Conservation (phyloP, 2,329 filamentous ascomycete genomes). For the Nothopassalora personata region DNA sequence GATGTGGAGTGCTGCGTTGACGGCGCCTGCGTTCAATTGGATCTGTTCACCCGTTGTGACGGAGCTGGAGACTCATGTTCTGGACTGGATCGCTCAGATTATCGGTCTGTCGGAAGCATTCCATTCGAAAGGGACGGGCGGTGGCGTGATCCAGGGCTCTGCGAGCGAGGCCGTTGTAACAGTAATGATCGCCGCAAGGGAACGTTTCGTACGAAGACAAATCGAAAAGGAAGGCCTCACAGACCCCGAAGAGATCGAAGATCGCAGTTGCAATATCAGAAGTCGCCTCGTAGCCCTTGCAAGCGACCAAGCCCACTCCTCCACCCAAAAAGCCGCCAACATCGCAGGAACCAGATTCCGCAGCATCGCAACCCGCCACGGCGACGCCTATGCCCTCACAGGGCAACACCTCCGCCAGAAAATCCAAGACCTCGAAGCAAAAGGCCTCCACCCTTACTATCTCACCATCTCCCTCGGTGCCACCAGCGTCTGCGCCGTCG, state of each 20-base stretch:
- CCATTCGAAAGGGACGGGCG: slow-evolving; percentile 67
- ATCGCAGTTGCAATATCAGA: slow-evolving; percentile 61
- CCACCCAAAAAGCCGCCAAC: slow-evolving; percentile 79
- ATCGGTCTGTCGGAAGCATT: slow-evolving; percentile 69
- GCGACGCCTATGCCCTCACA: slow-evolving; percentile 65
- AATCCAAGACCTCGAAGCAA: slow-evolving; percentile 59
- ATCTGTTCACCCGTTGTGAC: slow-evolving; percentile 88
- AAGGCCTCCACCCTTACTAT: slow-evolving; percentile 78
- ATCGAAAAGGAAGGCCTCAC: slow-evolving; percentile 46
- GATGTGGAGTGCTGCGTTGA: slow-evolving; percentile 85
- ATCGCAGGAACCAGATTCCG: slow-evolving; percentile 81
- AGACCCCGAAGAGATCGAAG: slow-evolving; percentile 56
- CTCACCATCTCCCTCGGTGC: slow-evolving; percentile 79
- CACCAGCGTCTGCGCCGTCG: slow-evolving; percentile 81
- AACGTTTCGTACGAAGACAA: slow-evolving; percentile 64
- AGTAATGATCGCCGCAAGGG: slow-evolving; percentile 79
- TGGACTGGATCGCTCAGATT: slow-evolving; percentile 84
- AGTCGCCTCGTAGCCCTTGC: slow-evolving; percentile 73
- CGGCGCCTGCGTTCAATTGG: slow-evolving; percentile 93
- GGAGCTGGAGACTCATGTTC: slow-evolving; percentile 84
- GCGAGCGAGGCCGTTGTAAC: slow-evolving; percentile 85
- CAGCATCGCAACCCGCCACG: slow-evolving; percentile 57
- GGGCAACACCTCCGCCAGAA: slow-evolving; percentile 56
- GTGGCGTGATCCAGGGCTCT: slow-evolving; percentile 90
- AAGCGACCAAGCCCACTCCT: slow-evolving; percentile 73